Base-by-base conservation (phyloP, 2,329 filamentous ascomycete genomes). In the Hypomyces perniciosus region DNA sequence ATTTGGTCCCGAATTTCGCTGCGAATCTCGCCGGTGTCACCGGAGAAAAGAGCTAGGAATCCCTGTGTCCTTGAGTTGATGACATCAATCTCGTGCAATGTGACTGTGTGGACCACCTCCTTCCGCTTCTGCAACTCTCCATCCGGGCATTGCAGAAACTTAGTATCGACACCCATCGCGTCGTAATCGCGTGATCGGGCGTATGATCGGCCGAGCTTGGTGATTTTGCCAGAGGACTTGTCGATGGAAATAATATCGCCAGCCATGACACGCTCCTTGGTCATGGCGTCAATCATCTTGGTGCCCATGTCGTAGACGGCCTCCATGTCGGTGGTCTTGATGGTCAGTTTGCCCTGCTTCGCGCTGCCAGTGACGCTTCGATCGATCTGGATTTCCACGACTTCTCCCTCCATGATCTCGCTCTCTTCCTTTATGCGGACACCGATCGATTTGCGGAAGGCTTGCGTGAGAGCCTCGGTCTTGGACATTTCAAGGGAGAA, bases 271-370 rank as follows among this genome's bases (percentile, higher is more conserved):
- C 95, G 92, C 76, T 99, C 93, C 73, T 97, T 97, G 59, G 91
- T 96, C 90, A 99, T 96, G 58, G 90, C 90, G 67, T 99, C 93
- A 59, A 99, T 99, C 93, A 99, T 97, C 74, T 97, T 97, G 59
- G 88, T 92, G 58, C 93, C 93, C 91, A 99, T 96, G 65, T 99
- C 93, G 74, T 97, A 99, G 59, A 99, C 88, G 9, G 93, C 96
- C 72, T 99, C 93, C 93, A 99, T 99, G 69, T 99, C 93, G 52
- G 92, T 97, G 8, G 93, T 99, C 75, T 99, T 99, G 75, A 99
- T 96, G 20, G 93, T 99, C 57, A 99, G 84, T 73, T 99, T 99
- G 64, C 93, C 93, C 77, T 96, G 92, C 78, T 97, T 99, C 64
- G 93, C 95, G 59, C 88, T 89, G 44, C 93, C 93, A 10, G 93